phyloP scores from a whole-genome alignment of 2,329 filamentous ascomycete species.

The Intubia oerlemansii region DNA sequence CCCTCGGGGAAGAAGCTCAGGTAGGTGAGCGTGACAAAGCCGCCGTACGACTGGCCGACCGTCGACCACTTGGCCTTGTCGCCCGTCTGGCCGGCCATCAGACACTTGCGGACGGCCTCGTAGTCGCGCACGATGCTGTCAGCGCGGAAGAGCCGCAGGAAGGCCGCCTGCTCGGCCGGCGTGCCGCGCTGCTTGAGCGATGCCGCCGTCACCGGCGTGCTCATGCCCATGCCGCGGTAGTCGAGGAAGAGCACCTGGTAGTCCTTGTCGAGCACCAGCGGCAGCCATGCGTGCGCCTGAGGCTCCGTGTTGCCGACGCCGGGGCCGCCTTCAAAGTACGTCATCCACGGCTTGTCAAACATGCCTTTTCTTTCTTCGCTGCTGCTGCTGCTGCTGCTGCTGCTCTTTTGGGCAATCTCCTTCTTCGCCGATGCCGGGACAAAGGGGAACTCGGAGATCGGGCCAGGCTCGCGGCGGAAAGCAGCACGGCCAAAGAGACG shows the following conservation, averaged over 20 bases:
- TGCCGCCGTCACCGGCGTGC: conserved; percentile 54
- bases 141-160: conserved; percentile 68
- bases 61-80: conserved; percentile 55
- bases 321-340: conserved; percentile 74
- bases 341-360: conserved; percentile 33
- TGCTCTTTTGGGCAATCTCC: background rate
- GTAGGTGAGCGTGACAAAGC: conserved; percentile 69
- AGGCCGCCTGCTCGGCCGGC: conserved; percentile 50
- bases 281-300: conserved; percentile 51
- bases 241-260: conserved; percentile 81
- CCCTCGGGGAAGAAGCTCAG: conserved; percentile 61
- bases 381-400: conserved; percentile 1
- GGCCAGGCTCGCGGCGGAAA: conserved; percentile 42
- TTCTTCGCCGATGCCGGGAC: background rate
- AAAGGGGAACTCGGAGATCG: too few species aligned
- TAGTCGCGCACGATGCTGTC: conserved; percentile 81
- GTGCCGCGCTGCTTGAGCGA: conserved; percentile 42
- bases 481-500: conserved; percentile 62
- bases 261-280: conserved; percentile 50
- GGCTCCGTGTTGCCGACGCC: conserved; percentile 59
- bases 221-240: conserved; percentile 74
- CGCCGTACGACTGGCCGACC: conserved; percentile 82
- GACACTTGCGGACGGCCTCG: conserved; percentile 58
- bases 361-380: too few species aligned
- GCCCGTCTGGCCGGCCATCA: conserved; percentile 45